Evolutionary conservation across 2,329 filamentous ascomycete genomes (phyloP).

Genomic region (Fusarium coicis): DNA sequence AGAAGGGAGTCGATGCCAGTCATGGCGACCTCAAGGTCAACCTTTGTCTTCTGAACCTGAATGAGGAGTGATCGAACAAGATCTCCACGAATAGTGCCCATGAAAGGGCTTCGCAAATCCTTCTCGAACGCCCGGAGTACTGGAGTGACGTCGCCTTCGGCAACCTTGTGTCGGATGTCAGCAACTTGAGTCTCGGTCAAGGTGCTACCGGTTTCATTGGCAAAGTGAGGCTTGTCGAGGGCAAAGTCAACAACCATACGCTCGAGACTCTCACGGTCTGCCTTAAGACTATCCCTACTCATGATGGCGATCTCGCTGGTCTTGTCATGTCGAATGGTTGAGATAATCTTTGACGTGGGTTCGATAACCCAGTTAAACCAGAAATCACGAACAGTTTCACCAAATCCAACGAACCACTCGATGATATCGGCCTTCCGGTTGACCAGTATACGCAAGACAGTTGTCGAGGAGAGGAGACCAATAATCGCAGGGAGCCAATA

Average conservation of each 20-base stretch:
- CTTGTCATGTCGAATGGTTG: constrained; percentile 92
- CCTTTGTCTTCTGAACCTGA: constrained; percentile 98
- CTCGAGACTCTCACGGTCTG: constrained; percentile 91
- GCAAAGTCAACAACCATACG: constrained; percentile 99
- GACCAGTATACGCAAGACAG: constrained; percentile 81
- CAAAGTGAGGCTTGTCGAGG: constrained; percentile 77
- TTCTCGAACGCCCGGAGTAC: constrained; percentile 92
- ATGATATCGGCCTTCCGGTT: constrained; percentile 81
- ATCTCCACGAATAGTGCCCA: constrained; percentile 85
- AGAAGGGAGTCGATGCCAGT: constrained; percentile 93
- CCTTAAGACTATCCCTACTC: constrained; percentile 90
- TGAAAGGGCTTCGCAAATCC: constrained; percentile 83
- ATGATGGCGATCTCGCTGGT: constrained; percentile 96
- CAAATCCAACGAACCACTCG: constrained; percentile 82
- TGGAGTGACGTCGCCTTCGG: constrained; percentile 91
- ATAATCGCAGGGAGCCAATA: constrained; percentile 87
- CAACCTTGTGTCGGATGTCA: constrained; percentile 81
- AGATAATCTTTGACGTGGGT: constrained; percentile 82
- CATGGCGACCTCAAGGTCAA: constrained; percentile 96
- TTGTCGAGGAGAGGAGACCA: constrained; percentile 84
- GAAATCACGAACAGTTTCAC: constrained; percentile 84
- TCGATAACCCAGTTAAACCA: constrained; percentile 97
- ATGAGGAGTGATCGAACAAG: constrained; percentile 91
- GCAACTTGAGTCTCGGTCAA: constrained; percentile 77
- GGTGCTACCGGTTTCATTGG: constrained; percentile 56